phyloP scores from a whole-genome alignment of 371 early-diverging fungal genomes.

The Lichtheimia hyalospora region DNA sequence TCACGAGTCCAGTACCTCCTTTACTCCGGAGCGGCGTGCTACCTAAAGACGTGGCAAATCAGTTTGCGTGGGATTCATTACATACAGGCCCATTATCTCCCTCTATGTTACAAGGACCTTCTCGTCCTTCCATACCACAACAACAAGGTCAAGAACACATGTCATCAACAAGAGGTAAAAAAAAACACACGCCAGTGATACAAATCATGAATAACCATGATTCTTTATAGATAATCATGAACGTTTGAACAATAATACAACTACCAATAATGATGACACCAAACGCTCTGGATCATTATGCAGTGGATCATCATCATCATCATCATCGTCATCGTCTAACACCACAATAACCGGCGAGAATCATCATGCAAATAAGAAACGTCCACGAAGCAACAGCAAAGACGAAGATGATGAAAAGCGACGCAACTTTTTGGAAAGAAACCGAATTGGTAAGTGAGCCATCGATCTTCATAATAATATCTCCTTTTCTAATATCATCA shows the following conservation, averaged over 20 bases:
- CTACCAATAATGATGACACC: background rate
- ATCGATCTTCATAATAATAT: background rate
- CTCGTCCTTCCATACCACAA: no score
- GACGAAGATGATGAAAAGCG: conserved; percentile 67
- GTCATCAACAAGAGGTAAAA: background rate
- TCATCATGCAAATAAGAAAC: conserved; percentile 11
- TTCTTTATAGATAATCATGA: no score
- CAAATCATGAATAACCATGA: background rate
- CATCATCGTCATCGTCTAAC: background rate
- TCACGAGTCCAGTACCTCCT: conserved; percentile 40
- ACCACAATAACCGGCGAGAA: background rate
- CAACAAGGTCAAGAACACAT: background rate
- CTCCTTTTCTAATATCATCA: no score
- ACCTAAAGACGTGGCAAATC: conserved; percentile 46
- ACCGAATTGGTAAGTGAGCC: conserved; percentile 66
- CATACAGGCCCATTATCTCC: conserved; percentile 76
- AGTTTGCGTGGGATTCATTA: conserved; percentile 66
- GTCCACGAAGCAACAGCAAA: conserved; percentile 23
- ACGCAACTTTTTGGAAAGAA: conserved; percentile 80
- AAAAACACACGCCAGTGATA: background rate
- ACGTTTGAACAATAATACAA: background rate
- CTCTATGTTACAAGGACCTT: conserved; percentile 72
- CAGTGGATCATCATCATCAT: background rate
- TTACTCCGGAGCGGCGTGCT: conserved; percentile 15
- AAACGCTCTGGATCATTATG: background rate